Evolutionary conservation across 306 rosid species (phyloP).

Genomic region (Acacia confusa): DNA sequence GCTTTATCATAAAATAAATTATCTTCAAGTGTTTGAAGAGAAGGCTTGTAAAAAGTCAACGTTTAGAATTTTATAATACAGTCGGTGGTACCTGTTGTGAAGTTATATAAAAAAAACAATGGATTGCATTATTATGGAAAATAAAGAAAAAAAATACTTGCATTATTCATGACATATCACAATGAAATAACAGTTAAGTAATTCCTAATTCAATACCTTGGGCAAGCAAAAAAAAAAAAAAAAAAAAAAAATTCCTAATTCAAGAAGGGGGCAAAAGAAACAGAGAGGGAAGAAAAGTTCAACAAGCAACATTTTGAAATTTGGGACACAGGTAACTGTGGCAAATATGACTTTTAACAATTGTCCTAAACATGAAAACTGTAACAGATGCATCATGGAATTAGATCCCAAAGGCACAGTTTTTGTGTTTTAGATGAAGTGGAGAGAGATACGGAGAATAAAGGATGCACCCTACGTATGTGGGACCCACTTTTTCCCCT

Average conservation of each 20-base stretch:
- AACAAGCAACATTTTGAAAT: neutral
- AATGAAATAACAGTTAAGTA: neutral
- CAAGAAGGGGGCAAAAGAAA: neutral
- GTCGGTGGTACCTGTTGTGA: neutral
- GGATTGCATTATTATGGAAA: neutral
- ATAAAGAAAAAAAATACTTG: neutral
- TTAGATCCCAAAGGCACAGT: neutral
- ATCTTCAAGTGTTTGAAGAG: neutral
- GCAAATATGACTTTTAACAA: constrained; percentile 5
- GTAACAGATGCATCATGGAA: neutral
- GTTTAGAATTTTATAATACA: neutral
- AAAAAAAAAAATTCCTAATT: too few relatives aligned
- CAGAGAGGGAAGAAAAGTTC: neutral
- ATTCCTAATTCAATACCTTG: neutral
- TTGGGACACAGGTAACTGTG: neutral
- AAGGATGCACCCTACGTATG: neutral
- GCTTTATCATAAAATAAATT: neutral
- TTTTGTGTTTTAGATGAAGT: neutral
- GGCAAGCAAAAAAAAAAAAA: neutral
- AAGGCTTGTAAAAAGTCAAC: neutral
- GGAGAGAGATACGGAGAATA: neutral
- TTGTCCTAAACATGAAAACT: neutral
- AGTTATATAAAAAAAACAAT: neutral
- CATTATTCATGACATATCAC: neutral
- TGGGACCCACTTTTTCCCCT: neutral